Evolutionary conservation across 164 flowering plant genomes (phyloP), one percentile per base, ranked within the genome.

Genomic region (Hamamelis virginiana): DNA sequence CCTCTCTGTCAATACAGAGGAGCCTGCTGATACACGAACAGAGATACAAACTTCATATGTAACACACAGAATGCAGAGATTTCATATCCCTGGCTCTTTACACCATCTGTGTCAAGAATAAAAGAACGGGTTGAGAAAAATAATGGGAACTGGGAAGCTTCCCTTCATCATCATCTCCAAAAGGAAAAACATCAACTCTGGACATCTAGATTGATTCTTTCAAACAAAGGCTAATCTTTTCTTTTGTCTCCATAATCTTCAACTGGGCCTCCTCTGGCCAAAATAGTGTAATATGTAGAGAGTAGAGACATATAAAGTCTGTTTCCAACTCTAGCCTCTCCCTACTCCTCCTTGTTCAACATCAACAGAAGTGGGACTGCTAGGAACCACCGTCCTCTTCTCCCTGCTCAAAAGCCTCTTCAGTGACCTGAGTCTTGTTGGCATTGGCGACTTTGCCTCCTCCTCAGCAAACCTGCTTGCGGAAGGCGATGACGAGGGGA

Each of bases 391-490:
- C n/a, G n/a, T n/a, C 65, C 84, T 81, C 62, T 76, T 86, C 14
- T 83, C 88, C 47, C 84, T 80, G 71, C 91, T 89, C 79, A 89
- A 74, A 22, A 89, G 85, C 81, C 90, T 84, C 83, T 76, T 88
- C 55, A 89, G 63, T 26, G 94, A 83, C 77, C 83, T 78, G 70
- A 89, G 66, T 22, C 90, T 66, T 9, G 85, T 72, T 0, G 82
- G 65, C 72, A 75, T 60, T 1, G 87, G 87, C 0, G 91, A 77
- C 46, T 77, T 82, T 48, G 66, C 12, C 25, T 86, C 87, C 23
- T 83, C 89, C 51, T 85, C 88, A 5, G 62, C 27, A 51, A 33
- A 50, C 57, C 77, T 50, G 16, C 48, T 59, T 1, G 75, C 53
- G 0, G 80, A 71, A 28, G 84, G 74, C 15, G 79, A 69, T 14